These are phyloP conservation scores for Lachancea thermotolerans DNA, from an alignment of 805 yeast species.

Conservation along the genomic window DNA sequence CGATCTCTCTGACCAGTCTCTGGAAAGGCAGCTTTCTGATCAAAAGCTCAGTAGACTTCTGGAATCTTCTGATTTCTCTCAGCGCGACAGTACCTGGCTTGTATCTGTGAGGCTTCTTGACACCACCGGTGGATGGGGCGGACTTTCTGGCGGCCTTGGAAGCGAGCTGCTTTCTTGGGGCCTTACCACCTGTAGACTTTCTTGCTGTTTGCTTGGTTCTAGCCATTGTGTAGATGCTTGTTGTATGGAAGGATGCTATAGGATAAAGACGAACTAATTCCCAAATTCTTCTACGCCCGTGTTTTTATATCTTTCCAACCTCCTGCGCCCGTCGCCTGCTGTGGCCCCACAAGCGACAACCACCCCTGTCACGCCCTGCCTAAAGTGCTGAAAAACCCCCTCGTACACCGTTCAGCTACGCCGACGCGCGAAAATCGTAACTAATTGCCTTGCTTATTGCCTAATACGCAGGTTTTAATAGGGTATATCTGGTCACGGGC, in stretches of 20 bases:
- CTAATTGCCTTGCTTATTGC: no score
- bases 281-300: no score
- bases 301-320: no score
- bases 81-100: conserved; percentile 96
- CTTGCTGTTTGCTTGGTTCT: conserved; percentile 93
- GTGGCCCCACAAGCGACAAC: no score
- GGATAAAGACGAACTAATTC: no score
- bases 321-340: no score
- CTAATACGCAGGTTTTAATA: no score
- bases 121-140: conserved; percentile 90
- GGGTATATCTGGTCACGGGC: no score
- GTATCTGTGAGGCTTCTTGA: conserved; percentile 91
- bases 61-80: conserved; percentile 96
- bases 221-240: conserved; percentile 52
- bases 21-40: conserved; percentile 97
- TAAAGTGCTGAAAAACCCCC: no score
- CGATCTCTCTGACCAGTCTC: conserved; percentile 92
- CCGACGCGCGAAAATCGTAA: no score
- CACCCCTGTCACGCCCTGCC: no score
- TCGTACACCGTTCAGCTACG: no score
- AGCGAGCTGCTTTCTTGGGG: conserved; percentile 90
- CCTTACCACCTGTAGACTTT: conserved; percentile 94
- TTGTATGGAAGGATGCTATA: not conserved
- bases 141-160: conserved; percentile 92
- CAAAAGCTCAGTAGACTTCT: conserved; percentile 89